Evolutionary conservation across 2,329 filamentous ascomycete genomes (phyloP), one percentile per base, ranked within the genome.

Genomic region (Fusarium decemcellulare): DNA sequence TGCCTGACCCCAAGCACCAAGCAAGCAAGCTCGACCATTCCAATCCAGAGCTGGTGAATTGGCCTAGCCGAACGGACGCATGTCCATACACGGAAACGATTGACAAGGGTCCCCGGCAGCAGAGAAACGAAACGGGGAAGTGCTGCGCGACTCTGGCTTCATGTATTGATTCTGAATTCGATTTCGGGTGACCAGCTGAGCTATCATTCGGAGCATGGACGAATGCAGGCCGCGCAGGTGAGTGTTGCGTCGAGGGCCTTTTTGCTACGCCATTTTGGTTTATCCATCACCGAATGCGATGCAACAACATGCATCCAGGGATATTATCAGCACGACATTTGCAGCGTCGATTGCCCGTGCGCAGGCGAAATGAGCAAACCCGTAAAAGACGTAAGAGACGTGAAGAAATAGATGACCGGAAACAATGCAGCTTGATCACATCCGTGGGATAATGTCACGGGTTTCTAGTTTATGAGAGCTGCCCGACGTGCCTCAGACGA

Each of bases 51-150:
- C 39, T 68, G 23, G 36, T 46, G 58, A 57, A 50, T 32, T 69
- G 58, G 61, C 51, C 44, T 50, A 50, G 47, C 4, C 47, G 18
- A 50, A 36, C 32, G 39, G 51, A 66, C 46, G 50, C 59, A 54
- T 64, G 63, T 52, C 67, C 63, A 68, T 43, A 27, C 58, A 18
- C 64, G 70, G 67, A 61, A 67, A 63, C 60, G 65, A 72, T 72
- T 62, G 60, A 57, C 71, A 61, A 61, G 70, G 71, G 60, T 63
- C 56, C 67, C 68, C 66, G 58, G 65, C n/a, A 3, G 15, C 16
- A 27, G 18, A 58, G 67, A 74, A 74, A 74, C 72, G 44, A 71
- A 74, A 71, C 70, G 66, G 69, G 69, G 66, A 72, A 46, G 42
- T 23, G 23, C 66, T 61, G 57, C 48, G 60, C 59, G 50, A 39